phyloP scores from a whole-genome alignment of 148 eudicot species.

The Arctostaphylos glauca region DNA sequence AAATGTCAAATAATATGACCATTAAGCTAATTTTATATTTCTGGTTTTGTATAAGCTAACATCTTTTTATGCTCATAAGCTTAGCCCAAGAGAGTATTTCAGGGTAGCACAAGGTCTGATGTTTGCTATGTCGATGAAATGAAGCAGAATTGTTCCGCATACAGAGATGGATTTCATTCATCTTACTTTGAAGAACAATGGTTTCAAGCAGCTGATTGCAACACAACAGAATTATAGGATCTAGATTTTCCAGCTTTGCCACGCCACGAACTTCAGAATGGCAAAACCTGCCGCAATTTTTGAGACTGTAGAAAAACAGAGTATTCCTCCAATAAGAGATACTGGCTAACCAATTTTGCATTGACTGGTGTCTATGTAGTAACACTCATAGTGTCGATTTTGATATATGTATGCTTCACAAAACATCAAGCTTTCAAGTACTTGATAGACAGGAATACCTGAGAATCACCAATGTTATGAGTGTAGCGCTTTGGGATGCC shows the following conservation, averaged over 20 bases:
- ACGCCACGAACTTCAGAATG: background rate
- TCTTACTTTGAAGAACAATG: background rate
- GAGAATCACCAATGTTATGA: conserved; percentile 48
- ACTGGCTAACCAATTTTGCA: background rate
- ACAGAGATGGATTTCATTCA: background rate
- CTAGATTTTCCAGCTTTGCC: background rate
- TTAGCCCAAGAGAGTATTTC: background rate
- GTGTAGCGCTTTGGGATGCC: conserved; percentile 79
- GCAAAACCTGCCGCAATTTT: background rate
- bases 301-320: background rate
- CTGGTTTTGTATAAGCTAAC: background rate
- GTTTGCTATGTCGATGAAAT: background rate
- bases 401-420: background rate
- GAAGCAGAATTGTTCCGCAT: background rate
- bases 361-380: background rate
- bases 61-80: background rate
- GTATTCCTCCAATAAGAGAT: background rate
- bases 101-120: background rate
- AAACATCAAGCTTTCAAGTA: background rate
- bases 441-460: conserved; percentile 32
- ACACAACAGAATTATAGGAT: background rate
- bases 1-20: background rate
- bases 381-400: background rate
- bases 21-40: background rate
- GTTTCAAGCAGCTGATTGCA: background rate